Conservation (phyloP, 371 early-diverging fungal genomes). For the Circinella minor region DNA sequence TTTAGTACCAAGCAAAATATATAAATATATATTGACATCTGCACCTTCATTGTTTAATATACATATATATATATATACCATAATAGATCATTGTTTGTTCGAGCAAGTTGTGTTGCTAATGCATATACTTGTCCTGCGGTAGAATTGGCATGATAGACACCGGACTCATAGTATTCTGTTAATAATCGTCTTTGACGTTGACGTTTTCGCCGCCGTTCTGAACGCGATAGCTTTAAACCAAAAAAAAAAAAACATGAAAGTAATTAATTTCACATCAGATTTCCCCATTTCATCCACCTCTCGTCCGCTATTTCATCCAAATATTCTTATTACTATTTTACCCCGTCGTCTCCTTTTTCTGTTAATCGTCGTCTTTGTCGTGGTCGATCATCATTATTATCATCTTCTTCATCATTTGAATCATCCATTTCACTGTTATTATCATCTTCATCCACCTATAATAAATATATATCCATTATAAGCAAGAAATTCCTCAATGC, state of each 20-base stretch:
- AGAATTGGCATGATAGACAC: conserved; percentile 61
- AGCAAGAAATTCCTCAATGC: not conserved
- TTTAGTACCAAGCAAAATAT: not conserved
- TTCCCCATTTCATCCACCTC: too few species aligned
- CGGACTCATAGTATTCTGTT: conserved; percentile 61
- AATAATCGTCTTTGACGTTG: conserved; percentile 41
- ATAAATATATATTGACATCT: not conserved
- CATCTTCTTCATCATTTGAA: conserved; percentile 28
- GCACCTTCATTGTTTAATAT: not conserved
- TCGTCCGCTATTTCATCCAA: too few species aligned
- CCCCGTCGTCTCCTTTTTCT: conserved; percentile 21
- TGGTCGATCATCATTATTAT: conserved; percentile 23
- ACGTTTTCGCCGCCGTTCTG: conserved; percentile 20
- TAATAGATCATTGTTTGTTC: conserved; percentile 61
- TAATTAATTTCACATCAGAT: too few species aligned
- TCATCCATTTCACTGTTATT: conserved; percentile 27
- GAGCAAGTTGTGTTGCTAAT: conserved; percentile 59
- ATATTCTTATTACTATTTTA: not conserved
- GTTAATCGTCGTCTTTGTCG: conserved; percentile 40
- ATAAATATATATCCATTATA: too few species aligned
- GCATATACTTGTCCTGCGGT: conserved; percentile 60
- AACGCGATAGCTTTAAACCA: conserved; percentile 1
- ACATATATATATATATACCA: conserved; percentile 45
- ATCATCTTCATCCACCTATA: conserved; percentile 29
- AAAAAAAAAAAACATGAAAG: too few species aligned